Evolutionary conservation across 371 early-diverging fungal genomes (phyloP).

Genomic region (Lichtheimia ornata): DNA sequence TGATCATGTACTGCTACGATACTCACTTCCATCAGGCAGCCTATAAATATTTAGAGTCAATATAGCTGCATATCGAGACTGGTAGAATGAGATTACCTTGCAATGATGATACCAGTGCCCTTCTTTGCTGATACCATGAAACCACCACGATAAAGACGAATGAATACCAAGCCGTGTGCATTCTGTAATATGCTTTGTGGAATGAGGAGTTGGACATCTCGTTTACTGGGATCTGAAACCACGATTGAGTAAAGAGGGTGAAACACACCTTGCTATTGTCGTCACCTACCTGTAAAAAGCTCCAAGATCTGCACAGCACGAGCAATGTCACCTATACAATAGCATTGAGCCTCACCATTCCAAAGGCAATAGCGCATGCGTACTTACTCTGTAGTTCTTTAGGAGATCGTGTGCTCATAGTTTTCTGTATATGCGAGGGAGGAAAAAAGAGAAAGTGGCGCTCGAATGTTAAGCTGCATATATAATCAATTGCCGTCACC

Average conservation of each 20-base stretch:
- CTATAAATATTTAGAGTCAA: conserved; percentile 6
- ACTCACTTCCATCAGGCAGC: conserved; percentile 44
- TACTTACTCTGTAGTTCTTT: conserved; percentile 10
- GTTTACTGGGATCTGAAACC: conserved; percentile 17
- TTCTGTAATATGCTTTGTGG: conserved; percentile 30
- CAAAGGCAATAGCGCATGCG: too few species aligned
- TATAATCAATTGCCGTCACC: too few species aligned
- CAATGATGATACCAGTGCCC: conserved; percentile 46
- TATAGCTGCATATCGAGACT: background rate
- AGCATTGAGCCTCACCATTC: too few species aligned
- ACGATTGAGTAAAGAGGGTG: background rate
- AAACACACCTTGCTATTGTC: too few species aligned
- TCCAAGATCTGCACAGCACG: conserved; percentile 35
- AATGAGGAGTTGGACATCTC: conserved; percentile 34
- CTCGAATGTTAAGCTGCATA: too few species aligned
- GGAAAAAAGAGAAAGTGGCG: background rate
- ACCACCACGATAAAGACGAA: conserved; percentile 35
- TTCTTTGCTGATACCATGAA: conserved; percentile 33
- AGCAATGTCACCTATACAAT: conserved; percentile 29
- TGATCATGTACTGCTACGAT: background rate
- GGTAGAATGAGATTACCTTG: conserved; percentile 25
- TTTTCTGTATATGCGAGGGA: background rate
- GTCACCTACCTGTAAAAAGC: conserved; percentile 33
- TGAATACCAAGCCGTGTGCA: conserved; percentile 43
- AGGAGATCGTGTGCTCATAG: conserved; percentile 6